Conservation (phyloP, 2,329 filamentous ascomycete genomes). For the Sodiomyces alkalinus region DNA sequence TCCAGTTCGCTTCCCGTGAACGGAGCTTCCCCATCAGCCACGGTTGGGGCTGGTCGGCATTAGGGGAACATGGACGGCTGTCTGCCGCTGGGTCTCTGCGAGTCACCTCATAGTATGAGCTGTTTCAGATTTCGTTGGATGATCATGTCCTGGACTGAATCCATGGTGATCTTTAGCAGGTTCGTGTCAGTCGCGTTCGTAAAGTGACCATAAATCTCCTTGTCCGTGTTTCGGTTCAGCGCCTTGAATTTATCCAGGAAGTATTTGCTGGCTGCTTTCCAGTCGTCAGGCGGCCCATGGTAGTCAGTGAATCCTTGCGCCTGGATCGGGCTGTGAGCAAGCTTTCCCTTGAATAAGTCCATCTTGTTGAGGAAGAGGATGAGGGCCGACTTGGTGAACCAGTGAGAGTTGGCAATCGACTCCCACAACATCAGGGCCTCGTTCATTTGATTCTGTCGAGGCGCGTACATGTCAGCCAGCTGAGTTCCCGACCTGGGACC, state of each 20-base stretch:
- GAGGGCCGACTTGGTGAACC: conserved; percentile 69
- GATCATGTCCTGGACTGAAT: conserved; percentile 75
- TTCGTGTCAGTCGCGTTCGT: conserved; percentile 54
- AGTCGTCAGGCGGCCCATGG: conserved; percentile 53
- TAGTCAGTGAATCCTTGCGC: conserved; percentile 68
- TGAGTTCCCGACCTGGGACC: neutral
- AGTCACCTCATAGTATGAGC: conserved; percentile 47
- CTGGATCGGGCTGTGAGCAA: conserved; percentile 53
- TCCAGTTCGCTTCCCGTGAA: too few relatives aligned
- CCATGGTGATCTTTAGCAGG: conserved; percentile 73
- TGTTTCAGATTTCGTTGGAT: conserved; percentile 72
- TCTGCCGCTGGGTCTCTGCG: too few relatives aligned
- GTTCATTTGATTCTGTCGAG: conserved; percentile 76
- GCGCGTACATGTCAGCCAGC: too few relatives aligned
- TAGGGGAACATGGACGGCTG: too few relatives aligned
- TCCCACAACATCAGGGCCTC: conserved; percentile 79
- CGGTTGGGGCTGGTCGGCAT: too few relatives aligned
- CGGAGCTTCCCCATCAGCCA: too few relatives aligned
- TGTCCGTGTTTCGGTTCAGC: conserved; percentile 53
- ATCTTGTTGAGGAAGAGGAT: conserved; percentile 84
- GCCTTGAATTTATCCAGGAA: conserved; percentile 70
- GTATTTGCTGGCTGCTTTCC: conserved; percentile 63
- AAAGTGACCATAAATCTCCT: conserved; percentile 48
- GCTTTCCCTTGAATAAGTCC: conserved; percentile 69
- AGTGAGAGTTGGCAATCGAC: conserved; percentile 72